Evolutionary conservation across 257 asterid species (phyloP).

Genomic region (Penstemon newberryi): DNA sequence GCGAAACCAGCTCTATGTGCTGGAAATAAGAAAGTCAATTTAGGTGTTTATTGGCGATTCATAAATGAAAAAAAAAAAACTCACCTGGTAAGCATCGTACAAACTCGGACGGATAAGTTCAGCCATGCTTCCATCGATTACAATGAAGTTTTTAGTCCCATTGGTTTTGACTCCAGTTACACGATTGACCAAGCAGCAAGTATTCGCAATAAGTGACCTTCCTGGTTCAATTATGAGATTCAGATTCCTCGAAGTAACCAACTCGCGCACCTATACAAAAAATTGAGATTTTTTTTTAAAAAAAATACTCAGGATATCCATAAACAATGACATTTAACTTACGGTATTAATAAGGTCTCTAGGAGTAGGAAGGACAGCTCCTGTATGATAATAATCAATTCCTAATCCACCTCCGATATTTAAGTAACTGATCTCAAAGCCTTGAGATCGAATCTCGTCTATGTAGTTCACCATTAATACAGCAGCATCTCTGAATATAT

Average conservation of each 20-base stretch:
- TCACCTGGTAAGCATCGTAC: constrained; percentile 87
- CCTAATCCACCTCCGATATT: constrained; percentile 99
- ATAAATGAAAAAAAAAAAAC: constrained; percentile 3
- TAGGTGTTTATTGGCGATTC: neutral
- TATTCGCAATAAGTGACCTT: constrained; percentile 89
- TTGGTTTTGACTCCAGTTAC: constrained; percentile 96
- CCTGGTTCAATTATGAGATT: constrained; percentile 97
- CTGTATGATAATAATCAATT: constrained; percentile 87
- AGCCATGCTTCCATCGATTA: constrained; percentile 97
- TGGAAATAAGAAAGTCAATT: constrained; percentile 32
- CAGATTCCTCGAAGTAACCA: constrained; percentile 78
- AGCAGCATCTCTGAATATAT: constrained; percentile 97
- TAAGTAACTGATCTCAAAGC: constrained; percentile 81
- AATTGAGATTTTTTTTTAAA: neutral
- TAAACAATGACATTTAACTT: constrained; percentile 28
- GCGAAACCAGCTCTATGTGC: constrained; percentile 94
- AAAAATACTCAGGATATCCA: no score
- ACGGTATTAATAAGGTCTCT: constrained; percentile 89
- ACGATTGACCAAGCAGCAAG: constrained; percentile 88
- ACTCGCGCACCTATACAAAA: constrained; percentile 68
- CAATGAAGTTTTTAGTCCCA: constrained; percentile 83
- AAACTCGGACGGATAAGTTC: constrained; percentile 97
- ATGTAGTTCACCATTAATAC: constrained; percentile 86
- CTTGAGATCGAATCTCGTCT: constrained; percentile 87
- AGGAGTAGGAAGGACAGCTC: constrained; percentile 90